Base-by-base conservation (phyloP, 257 asterid genomes). In the Striga asiatica region DNA sequence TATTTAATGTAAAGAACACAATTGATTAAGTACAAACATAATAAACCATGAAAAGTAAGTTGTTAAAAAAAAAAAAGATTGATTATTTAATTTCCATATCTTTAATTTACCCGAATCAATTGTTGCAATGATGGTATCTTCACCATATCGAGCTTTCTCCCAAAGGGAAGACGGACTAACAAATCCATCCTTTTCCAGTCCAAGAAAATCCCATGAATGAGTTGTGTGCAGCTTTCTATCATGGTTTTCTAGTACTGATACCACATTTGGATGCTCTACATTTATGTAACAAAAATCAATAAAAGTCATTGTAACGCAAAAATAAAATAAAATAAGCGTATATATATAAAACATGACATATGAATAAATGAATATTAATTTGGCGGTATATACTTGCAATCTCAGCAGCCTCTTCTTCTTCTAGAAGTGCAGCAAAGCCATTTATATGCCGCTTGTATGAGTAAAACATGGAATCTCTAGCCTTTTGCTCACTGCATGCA, bases 361-460 rank as follows among this genome's bases (percentile, higher is more conserved):
- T 29, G 5, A 29, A 29, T 1, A 29, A 3, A 5, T 1, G 9
- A 29, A 29, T 29, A 5, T 29, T 1, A 3, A 5, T 34, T 27
- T 27, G 32, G 7, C 32, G 7, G n/a, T n/a, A 1, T 29, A 16
- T 75, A 83, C 97, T 55, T 14, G 75, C 73, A 50, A 83, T 66
- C 57, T 71, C 28, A 3, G 60, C 76, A 13, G 92, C 95, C 39
- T 80, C 89, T 23, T 87, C 80, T 34, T 74, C 93, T 8, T 80
- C 85, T 25, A 91, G 94, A 23, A 50, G 1, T 4, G 89, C 94
- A 31, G 95, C 84, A 66, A 91, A 87, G 2, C 96, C 95, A 57
- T 87, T 91, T 20, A 91, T 80, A 25, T 75, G 69, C 22, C 71
- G 72, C 9, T 66, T 28, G 43, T 87, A 91, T 1, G 95, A 78